Percentiles rank a stretch among this genome's conserved stretches.
These are phyloP conservation scores for Candida sp. DNA, from an alignment of 1,139 yeast genomes.

Conservation along the genomic window DNA sequence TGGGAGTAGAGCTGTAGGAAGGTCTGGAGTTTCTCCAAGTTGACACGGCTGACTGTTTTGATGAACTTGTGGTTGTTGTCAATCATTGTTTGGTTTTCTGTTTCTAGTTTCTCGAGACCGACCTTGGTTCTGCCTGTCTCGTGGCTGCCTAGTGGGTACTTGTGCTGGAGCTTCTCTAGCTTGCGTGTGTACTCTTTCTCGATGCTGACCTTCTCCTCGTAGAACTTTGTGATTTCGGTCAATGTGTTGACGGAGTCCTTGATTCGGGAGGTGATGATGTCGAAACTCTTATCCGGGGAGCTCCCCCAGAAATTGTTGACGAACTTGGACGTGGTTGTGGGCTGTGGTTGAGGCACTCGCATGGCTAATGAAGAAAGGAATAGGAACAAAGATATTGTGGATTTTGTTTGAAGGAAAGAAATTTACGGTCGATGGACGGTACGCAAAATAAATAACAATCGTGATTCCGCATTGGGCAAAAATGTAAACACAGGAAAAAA, in stretches of 20 bases:
- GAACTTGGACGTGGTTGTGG: slow-evolving; percentile 17
- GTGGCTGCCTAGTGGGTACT: slow-evolving; percentile 51
- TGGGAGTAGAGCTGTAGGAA: slow-evolving; percentile 35
- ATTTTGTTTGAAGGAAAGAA: too few relatives aligned
- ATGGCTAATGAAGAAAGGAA: not conserved
- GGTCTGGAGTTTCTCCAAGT: slow-evolving; percentile 35
- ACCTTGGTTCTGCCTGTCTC: slow-evolving; percentile 65
- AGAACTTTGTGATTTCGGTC: slow-evolving; percentile 48
- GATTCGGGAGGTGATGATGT: slow-evolving; percentile 32
- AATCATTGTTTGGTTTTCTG: slow-evolving; percentile 51
- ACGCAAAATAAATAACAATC: too few relatives aligned
- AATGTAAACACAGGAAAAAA: too few relatives aligned
- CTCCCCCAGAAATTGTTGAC: slow-evolving; percentile 52
- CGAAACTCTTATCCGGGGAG: slow-evolving; percentile 36
- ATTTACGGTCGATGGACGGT: too few relatives aligned
- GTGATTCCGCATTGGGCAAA: too few relatives aligned
- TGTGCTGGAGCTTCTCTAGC: slow-evolving; percentile 53
- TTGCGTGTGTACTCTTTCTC: slow-evolving; percentile 76
- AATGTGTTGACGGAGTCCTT: slow-evolving; percentile 39
- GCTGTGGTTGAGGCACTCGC: not conserved
- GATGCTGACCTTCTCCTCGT: slow-evolving; percentile 55
- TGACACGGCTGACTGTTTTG: slow-evolving; percentile 32
- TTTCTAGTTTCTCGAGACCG: slow-evolving; percentile 61
- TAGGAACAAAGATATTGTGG: too few relatives aligned
- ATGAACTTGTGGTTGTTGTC: slow-evolving; percentile 36